These are phyloP conservation scores for Trichomonas vaginalis DNA, from an alignment of 208 protist species.

Conservation along the genomic window DNA sequence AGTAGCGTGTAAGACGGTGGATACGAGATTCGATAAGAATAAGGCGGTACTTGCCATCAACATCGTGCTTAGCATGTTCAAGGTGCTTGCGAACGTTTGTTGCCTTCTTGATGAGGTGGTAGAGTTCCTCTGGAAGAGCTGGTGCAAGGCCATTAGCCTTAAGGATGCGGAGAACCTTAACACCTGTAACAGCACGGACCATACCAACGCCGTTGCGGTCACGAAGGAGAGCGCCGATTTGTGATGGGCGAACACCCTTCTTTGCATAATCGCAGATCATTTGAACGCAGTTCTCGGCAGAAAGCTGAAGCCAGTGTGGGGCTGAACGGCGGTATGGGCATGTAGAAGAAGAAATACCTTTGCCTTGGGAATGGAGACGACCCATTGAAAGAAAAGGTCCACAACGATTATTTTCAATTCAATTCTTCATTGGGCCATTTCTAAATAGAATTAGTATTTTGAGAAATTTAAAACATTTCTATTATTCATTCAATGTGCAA, in stretches of 20 bases:
- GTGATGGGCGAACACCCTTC: slow-evolving; percentile 94
- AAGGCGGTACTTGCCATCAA: slow-evolving; percentile 92
- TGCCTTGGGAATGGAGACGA: background rate
- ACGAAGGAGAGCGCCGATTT: slow-evolving; percentile 96
- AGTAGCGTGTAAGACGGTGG: slow-evolving; percentile 97
- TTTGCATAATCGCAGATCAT: slow-evolving; percentile 87
- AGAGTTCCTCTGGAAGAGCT: slow-evolving; percentile 98
- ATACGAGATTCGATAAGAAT: slow-evolving; percentile 99
- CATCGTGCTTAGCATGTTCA: slow-evolving; percentile 85
- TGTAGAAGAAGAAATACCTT: slow-evolving; percentile 48
- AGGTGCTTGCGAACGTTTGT: slow-evolving; percentile 98
- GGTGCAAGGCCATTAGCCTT: slow-evolving; percentile 95
- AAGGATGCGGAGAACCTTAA: slow-evolving; percentile 98
- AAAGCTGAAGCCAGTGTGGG: slow-evolving; percentile 89
- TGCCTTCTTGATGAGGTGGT: slow-evolving; percentile 98
- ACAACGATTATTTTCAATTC: background rate
- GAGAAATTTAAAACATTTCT: no score
- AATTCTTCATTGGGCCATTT: no score
- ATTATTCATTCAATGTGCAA: no score
- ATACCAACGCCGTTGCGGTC: slow-evolving; percentile 96
- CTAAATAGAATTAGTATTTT: no score
- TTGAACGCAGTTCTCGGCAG: slow-evolving; percentile 53
- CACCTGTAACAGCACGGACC: slow-evolving; percentile 89
- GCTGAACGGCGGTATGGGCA: slow-evolving; percentile 89
- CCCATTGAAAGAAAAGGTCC: background rate